Percentiles rank a stretch among this genome's conserved stretches.
Evolutionary conservation across 2,329 filamentous ascomycete genomes (phyloP).

Genomic region (Bipolaris gigantea): DNA sequence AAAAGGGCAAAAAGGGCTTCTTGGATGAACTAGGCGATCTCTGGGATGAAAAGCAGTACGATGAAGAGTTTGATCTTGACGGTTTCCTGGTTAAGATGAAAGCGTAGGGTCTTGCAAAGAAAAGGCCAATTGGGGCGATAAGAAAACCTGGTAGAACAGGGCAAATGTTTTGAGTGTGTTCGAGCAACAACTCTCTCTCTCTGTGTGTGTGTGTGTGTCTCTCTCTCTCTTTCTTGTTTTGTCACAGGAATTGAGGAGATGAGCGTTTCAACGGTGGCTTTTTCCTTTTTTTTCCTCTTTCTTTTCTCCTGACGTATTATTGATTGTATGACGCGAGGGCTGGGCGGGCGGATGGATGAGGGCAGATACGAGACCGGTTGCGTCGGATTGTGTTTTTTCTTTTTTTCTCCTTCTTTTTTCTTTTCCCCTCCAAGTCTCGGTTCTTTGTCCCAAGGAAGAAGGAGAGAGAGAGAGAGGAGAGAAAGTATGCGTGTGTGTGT

Average conservation of each 20-base stretch:
- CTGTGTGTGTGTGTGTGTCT: background rate
- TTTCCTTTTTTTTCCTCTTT: background rate
- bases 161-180: background rate
- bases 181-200: no score
- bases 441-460: background rate
- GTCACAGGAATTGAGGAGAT: background rate
- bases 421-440: no score
- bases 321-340: background rate
- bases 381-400: background rate
- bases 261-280: background rate
- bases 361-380: no score
- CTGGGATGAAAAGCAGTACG: slow-evolving; percentile 97
- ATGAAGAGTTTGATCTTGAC: slow-evolving; percentile 95
- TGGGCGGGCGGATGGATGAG: no score
- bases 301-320: background rate
- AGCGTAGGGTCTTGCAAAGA: slow-evolving; percentile 35
- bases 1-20: slow-evolving; percentile 96
- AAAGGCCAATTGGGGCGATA: background rate
- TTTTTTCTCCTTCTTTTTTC: no score
- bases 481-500: background rate
- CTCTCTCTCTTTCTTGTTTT: background rate
- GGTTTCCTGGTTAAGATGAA: slow-evolving; percentile 96
- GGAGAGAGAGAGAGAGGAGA: background rate
- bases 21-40: slow-evolving; percentile 92
- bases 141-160: no score